Conservation (phyloP, 441 rosid species). For the Raphanus hybrid region DNA sequence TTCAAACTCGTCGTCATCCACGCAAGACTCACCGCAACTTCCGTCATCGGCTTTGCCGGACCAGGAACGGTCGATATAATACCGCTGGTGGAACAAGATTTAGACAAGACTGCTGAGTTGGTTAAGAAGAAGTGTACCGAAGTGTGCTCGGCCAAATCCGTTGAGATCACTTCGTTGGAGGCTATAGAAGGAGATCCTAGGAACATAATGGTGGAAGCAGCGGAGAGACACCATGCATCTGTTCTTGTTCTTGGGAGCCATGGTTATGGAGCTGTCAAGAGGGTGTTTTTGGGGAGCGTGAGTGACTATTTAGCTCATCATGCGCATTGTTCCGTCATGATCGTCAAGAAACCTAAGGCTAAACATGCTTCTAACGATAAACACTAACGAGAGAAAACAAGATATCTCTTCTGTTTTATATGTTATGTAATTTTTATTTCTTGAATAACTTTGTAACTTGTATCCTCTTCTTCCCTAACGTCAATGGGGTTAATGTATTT, state of each 20-base stretch:
- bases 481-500: not conserved
- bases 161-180: slow-evolving; percentile 30
- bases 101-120: slow-evolving; percentile 41
- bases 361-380: slow-evolving; percentile 10
- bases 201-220: slow-evolving; percentile 34
- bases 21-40: slow-evolving; percentile 47
- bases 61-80: slow-evolving; percentile 47
- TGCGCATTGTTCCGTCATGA: slow-evolving; percentile 37
- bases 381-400: not conserved
- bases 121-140: slow-evolving; percentile 42
- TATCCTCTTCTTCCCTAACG: not conserved
- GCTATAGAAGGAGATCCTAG: slow-evolving; percentile 35
- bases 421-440: not conserved
- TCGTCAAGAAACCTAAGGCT: slow-evolving; percentile 35
- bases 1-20: slow-evolving; percentile 53
- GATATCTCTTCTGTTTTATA: not conserved
- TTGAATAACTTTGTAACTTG: not conserved
- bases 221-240: slow-evolving; percentile 50
- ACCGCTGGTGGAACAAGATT: slow-evolving; percentile 48
- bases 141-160: slow-evolving; percentile 40
- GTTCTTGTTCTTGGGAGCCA: slow-evolving; percentile 58
- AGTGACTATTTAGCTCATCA: slow-evolving; percentile 41
- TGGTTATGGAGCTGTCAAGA: slow-evolving; percentile 56
- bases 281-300: slow-evolving; percentile 39
- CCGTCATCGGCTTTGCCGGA: slow-evolving; percentile 43